Conservation (phyloP, 371 early-diverging fungal genomes). For the Gilbertella persicaria region DNA sequence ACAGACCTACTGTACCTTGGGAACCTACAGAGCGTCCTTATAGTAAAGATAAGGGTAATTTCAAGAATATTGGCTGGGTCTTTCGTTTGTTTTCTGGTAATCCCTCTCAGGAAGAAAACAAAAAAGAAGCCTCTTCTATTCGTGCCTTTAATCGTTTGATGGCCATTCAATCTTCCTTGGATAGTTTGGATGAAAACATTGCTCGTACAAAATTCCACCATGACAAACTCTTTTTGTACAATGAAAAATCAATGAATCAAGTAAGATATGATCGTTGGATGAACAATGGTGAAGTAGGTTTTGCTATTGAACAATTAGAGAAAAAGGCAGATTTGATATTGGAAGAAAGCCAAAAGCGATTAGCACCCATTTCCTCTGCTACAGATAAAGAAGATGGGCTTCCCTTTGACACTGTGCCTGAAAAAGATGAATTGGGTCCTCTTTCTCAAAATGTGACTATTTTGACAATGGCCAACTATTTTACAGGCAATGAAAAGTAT, state of each 20-base stretch:
- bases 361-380: conserved; percentile 23
- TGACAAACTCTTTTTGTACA: conserved; percentile 57
- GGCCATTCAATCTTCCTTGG: conserved; percentile 66
- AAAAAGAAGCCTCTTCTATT: conserved; percentile 62
- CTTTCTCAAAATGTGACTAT: conserved; percentile 63
- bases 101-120: conserved; percentile 66
- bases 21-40: conserved; percentile 55
- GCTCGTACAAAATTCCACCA: conserved; percentile 60
- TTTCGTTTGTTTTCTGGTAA: conserved; percentile 69
- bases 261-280: conserved; percentile 63
- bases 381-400: conserved; percentile 18
- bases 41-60: conserved; percentile 59
- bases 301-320: conserved; percentile 42
- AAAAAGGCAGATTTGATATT: conserved; percentile 47
- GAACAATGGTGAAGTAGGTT: conserved; percentile 44
- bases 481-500: conserved; percentile 58
- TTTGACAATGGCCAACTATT: conserved; percentile 61
- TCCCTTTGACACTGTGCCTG: conserved; percentile 21
- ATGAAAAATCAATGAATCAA: conserved; percentile 53
- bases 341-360: conserved; percentile 20
- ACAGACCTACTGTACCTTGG: conserved; percentile 66
- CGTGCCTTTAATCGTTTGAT: conserved; percentile 68
- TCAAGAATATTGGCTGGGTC: conserved; percentile 70
- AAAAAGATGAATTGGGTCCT: conserved; percentile 36
- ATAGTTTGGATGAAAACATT: conserved; percentile 65